Base-by-base conservation (phyloP, 2,329 filamentous ascomycete species). In the Xylariaceae sp. region DNA sequence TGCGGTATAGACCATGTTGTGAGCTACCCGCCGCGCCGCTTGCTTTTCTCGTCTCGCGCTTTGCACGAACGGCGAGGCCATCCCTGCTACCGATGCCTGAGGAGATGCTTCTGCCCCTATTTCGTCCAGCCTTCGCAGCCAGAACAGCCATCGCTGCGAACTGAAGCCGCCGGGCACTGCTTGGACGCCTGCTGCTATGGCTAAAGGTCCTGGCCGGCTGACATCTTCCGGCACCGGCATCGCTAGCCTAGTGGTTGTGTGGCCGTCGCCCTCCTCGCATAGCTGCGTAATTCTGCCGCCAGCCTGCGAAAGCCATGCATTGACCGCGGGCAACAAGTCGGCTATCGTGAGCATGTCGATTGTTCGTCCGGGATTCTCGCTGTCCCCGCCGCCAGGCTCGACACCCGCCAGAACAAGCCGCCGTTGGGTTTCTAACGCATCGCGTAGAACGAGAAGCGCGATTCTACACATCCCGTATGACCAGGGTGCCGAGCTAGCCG, bases 131-230 rank as follows among this genome's bases (percentile, higher is more conserved):
- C 60, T 50, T n/a, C 42, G 50, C 32, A 61, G 45, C 60, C 60
- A 62, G 58, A 61, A 62, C 22, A 62, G 53, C 60, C 60, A 62
- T 19, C 60, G 52, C 22, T 54, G 51, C 18, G 58, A 52, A 22
- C 56, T 61, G 51, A 62, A 62, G 12, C 60, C 60, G 5, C 54
- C 53, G 1, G 49, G 32, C 0, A 55, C 55, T 9, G 45, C 37
- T 40, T 51, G 49, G 19, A 62, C 45, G 6, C 60, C 60, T 13
- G 54, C 58, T 26, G 54, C 60, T 41, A 50, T 42, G 4, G 60
- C 60, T 30, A 61, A 19, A 4, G 56, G 58, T 2, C 60, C 60
- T 12, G 47, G 53, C 15, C 42, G 43, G 37, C 50, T 50, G 12
- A 61, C 47, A 2, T 55, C 54, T 2, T 61, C 56, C 1, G 58